phyloP scores from a whole-genome alignment of 306 rosid genomes.

The Crataegus laevigata region DNA sequence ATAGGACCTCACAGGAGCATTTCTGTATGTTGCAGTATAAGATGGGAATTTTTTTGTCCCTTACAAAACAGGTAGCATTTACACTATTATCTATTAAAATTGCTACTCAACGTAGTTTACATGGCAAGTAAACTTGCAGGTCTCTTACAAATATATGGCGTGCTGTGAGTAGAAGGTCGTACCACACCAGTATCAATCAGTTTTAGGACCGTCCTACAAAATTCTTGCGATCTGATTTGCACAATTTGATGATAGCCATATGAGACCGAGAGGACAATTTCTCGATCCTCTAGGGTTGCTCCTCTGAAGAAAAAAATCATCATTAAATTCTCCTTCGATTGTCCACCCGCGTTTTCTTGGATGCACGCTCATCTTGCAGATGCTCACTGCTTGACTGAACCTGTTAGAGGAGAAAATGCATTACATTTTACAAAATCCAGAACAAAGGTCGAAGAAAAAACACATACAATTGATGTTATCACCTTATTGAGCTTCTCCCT shows the following conservation, averaged over 20 bases:
- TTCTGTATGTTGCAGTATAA: too few species aligned
- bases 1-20: too few species aligned
- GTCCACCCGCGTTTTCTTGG: slow-evolving; percentile 65
- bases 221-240: too few species aligned
- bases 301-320: neutral
- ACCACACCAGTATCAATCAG: neutral
- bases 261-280: too few species aligned
- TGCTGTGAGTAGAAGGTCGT: neutral
- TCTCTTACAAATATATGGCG: neutral
- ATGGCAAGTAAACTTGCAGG: neutral
- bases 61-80: too few species aligned
- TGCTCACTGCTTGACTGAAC: slow-evolving; percentile 56
- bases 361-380: slow-evolving; percentile 37
- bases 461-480: slow-evolving; percentile 6
- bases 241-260: too few species aligned
- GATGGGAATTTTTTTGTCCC: too few species aligned
- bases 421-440: neutral
- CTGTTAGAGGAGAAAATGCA: slow-evolving; percentile 26
- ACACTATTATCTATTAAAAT: too few species aligned
- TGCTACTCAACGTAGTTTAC: neutral
- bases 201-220: neutral
- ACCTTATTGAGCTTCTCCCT: slow-evolving; percentile 92
- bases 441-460: neutral
- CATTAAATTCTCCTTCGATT: slow-evolving; percentile 76
- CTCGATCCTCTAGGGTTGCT: too few species aligned